Percentiles rank a stretch among this genome's conserved stretches.
phyloP scores from a whole-genome alignment of 371 early-diverging fungal species.

The Circinella umbellata region DNA sequence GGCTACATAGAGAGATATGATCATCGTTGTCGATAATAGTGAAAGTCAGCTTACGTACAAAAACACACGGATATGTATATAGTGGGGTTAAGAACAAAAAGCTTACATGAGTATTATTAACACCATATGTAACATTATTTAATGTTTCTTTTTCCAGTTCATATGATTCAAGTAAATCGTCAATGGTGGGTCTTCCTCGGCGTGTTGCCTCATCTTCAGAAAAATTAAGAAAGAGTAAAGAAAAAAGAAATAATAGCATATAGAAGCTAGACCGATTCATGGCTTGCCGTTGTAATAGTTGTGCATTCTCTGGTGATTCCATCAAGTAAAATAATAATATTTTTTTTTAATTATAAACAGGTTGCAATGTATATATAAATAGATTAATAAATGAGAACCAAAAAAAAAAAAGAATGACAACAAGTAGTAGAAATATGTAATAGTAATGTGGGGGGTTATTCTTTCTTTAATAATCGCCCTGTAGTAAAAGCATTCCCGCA shows the following conservation, averaged over 20 bases:
- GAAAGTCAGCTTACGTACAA: neutral
- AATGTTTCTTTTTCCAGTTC: constrained; percentile 44
- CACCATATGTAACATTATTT: constrained; percentile 58
- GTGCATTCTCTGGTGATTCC: constrained; percentile 28
- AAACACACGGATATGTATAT: neutral
- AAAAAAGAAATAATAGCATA: constrained; percentile 49
- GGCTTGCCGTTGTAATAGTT: constrained; percentile 36
- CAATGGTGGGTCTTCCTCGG: constrained; percentile 35
- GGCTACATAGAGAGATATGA: constrained; percentile 35
- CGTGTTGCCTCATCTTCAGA: constrained; percentile 44
- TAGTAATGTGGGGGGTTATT: too few species aligned
- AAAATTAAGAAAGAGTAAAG: constrained; percentile 49
- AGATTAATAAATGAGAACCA: neutral
- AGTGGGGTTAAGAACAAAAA: neutral
- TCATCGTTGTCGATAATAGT: neutral
- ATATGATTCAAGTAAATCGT: constrained; percentile 38
- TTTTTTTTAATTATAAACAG: neutral
- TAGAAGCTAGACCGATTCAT: constrained; percentile 53
- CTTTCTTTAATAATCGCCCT: too few species aligned
- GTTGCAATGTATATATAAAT: too few species aligned
- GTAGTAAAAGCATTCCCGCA: too few species aligned
- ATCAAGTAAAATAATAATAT: constrained; percentile 10
- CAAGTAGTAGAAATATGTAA: too few species aligned
- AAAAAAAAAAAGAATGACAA: neutral
- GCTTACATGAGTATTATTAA: constrained; percentile 56